Percentiles rank a stretch among this genome's conserved stretches.
These are phyloP conservation scores for Rhodomyrtus tomentosa DNA, from an alignment of 345 rosid species.

Conservation along the genomic window DNA sequence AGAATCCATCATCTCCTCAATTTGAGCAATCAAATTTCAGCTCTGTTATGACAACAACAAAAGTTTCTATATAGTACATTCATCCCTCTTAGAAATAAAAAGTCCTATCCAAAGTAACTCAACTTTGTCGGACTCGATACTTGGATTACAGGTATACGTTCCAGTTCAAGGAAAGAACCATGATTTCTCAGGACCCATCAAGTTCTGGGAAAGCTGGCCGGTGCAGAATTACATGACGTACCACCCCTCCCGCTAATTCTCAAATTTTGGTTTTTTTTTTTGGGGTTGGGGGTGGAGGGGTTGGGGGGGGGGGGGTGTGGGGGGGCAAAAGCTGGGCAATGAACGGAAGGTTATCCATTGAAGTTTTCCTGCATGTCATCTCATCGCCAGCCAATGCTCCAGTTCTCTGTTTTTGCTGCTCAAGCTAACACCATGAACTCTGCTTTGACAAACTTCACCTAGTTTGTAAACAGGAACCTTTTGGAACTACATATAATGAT, in stretches of 20 bases:
- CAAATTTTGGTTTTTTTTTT: not conserved
- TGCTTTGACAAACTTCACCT: not conserved
- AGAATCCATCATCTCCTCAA: not conserved
- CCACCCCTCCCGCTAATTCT: not conserved
- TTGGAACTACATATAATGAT: not conserved
- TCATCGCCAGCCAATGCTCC: not conserved
- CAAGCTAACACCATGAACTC: not conserved
- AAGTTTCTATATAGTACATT: not conserved
- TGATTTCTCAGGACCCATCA: not conserved
- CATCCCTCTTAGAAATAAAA: not conserved
- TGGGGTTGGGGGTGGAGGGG: not conserved
- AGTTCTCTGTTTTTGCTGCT: not conserved
- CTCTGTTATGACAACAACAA: not conserved
- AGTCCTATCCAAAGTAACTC: not conserved
- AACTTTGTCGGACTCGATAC: not conserved
- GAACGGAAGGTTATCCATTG: not conserved
- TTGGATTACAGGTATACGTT: not conserved
- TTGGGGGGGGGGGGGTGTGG: not conserved
- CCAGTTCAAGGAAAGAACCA: not conserved
- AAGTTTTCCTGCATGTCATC: not conserved
- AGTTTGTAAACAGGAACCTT: not conserved
- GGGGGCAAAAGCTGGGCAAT: not conserved
- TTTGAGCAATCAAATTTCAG: not conserved
- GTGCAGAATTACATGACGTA: not conserved
- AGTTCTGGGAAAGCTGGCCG: not conserved